Conservation (phyloP, 495 filamentous ascomycete genomes). For the Immersiella caudata region DNA sequence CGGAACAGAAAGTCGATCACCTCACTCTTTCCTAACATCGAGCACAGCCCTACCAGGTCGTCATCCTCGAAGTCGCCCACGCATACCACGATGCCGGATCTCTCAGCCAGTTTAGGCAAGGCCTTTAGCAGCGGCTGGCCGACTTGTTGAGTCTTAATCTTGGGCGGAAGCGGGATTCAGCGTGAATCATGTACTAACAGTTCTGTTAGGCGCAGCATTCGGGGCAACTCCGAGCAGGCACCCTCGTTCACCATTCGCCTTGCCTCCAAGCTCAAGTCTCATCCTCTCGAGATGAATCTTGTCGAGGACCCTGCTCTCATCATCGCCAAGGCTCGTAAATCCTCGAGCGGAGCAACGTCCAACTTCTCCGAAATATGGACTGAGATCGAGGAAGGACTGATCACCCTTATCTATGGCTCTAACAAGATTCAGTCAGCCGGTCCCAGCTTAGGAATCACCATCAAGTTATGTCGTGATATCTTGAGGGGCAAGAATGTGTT, state of each 20-base stretch:
- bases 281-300: neutral
- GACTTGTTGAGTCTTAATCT: too few relatives aligned
- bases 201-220: too few relatives aligned
- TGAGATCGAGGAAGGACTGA: slow-evolving; percentile 20
- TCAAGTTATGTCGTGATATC: slow-evolving; percentile 24
- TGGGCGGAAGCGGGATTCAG: too few relatives aligned
- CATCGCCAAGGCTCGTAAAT: neutral
- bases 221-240: neutral
- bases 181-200: too few relatives aligned
- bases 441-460: slow-evolving; percentile 26
- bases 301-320: neutral
- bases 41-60: neutral
- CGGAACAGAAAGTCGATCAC: neutral
- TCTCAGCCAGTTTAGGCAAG: too few relatives aligned
- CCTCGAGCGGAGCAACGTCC: neutral
- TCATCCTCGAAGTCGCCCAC: neutral
- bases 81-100: neutral
- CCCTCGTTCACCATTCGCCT: neutral
- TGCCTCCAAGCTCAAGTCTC: neutral
- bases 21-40: neutral
- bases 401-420: slow-evolving; percentile 32
- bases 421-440: slow-evolving; percentile 37
- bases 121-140: too few relatives aligned
- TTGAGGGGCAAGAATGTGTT: slow-evolving; percentile 21
- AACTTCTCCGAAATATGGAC: slow-evolving; percentile 11